Evolutionary conservation across 257 asterid species (phyloP).

Genomic region (Eucommia ulmoides): DNA sequence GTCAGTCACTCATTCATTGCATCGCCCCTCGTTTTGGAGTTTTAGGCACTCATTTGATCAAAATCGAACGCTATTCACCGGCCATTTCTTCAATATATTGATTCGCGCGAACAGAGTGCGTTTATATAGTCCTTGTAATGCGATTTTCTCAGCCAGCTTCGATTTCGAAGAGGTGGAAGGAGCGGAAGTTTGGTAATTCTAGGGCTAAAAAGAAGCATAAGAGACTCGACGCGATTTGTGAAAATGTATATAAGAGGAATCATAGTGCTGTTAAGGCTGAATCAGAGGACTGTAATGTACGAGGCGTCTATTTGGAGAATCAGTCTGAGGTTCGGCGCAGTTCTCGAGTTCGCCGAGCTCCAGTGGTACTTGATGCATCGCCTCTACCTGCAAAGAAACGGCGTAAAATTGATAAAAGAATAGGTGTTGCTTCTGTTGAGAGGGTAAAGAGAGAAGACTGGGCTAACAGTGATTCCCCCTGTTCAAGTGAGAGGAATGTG

Average conservation of each 20-base stretch:
- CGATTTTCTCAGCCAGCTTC: slow-evolving; percentile 53
- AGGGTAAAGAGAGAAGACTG: slow-evolving; percentile 18
- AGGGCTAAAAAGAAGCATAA: slow-evolving; percentile 75
- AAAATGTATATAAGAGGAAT: slow-evolving; percentile 44
- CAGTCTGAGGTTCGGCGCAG: slow-evolving; percentile 68
- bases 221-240: slow-evolving; percentile 76
- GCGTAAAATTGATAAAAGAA: slow-evolving; percentile 29
- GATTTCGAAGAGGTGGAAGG: slow-evolving; percentile 40
- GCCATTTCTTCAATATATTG: slow-evolving; percentile 11
- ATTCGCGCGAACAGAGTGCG: slow-evolving; percentile 1
- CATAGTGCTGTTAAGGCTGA: slow-evolving; percentile 34
- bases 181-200: slow-evolving; percentile 32
- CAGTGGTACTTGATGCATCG: slow-evolving; percentile 83
- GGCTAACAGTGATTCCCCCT: slow-evolving; percentile 21
- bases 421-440: slow-evolving; percentile 19
- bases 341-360: slow-evolving; percentile 73
- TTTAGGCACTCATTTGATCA: slow-evolving; percentile 8
- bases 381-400: slow-evolving; percentile 76
- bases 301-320: slow-evolving; percentile 10
- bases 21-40: slow-evolving; percentile 10
- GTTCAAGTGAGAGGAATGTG: slow-evolving; percentile 33
- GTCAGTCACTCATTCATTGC: slow-evolving; percentile 36
- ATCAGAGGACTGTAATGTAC: slow-evolving; percentile 22
- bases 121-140: slow-evolving; percentile 39
- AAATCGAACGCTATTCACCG: neutral